Evolutionary conservation across 2,329 filamentous ascomycete species (phyloP).

Genomic region (Cercospora brassicicola): DNA sequence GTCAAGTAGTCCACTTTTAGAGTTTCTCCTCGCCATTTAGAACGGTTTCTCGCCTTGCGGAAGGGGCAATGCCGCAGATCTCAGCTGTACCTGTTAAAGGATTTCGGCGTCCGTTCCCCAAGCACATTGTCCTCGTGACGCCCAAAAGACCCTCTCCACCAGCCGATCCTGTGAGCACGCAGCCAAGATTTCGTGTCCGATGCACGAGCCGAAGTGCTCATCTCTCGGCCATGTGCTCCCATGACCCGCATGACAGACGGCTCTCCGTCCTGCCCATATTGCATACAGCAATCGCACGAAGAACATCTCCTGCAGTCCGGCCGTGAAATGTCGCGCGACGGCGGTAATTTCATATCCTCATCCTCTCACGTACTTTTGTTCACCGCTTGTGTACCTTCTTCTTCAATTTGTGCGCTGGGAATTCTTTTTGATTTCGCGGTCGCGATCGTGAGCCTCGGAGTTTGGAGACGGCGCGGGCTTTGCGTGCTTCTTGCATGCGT

Average conservation of each 20-base stretch:
- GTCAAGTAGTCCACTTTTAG: neutral
- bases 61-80: neutral
- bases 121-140: neutral
- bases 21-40: neutral
- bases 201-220: neutral
- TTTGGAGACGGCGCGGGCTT: constrained; percentile 40
- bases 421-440: constrained; percentile 43
- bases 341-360: too few relatives aligned
- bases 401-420: constrained; percentile 33
- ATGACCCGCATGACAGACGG: neutral
- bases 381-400: constrained; percentile 32
- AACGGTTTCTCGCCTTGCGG: too few relatives aligned
- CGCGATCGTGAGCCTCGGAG: constrained; percentile 35
- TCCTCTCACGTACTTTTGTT: neutral
- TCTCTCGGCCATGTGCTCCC: neutral
- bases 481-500: constrained; percentile 34
- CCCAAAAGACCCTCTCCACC: neutral
- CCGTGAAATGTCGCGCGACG: too few relatives aligned
- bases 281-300: too few relatives aligned
- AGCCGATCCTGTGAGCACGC: neutral
- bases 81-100: neutral
- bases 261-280: neutral
- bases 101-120: neutral
- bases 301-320: too few relatives aligned
- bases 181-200: neutral